Percentiles rank a stretch among this genome's conserved stretches.
Conservation (phyloP, 345 rosid species). For the Rhizophora mangle region DNA sequence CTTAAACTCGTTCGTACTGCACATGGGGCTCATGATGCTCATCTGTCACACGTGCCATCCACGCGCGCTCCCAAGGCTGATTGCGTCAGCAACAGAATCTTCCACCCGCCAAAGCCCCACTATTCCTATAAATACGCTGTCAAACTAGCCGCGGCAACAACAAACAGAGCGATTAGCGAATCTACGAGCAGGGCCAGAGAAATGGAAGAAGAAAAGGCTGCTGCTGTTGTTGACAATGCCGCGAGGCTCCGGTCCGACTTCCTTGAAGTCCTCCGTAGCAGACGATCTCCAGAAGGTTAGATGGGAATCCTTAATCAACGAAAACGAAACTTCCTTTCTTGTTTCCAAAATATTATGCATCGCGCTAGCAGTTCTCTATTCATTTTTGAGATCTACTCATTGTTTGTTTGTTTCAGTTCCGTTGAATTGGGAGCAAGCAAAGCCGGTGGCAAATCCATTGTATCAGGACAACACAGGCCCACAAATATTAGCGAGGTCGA, state of each 20-base stretch:
- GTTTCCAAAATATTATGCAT: too few species aligned
- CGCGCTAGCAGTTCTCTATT: neutral
- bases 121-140: constrained; percentile 4
- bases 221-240: neutral
- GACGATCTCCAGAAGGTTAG: constrained; percentile 51
- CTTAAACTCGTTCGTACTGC: too few species aligned
- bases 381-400: neutral
- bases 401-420: constrained; percentile 37
- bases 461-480: constrained; percentile 46
- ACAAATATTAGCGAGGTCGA: constrained; percentile 46
- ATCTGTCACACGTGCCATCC: neutral
- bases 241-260: constrained; percentile 52
- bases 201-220: constrained; percentile 20
- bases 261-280: constrained; percentile 44
- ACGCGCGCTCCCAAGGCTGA: constrained; percentile 8
- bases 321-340: neutral
- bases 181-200: neutral
- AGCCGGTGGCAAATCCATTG: constrained; percentile 54
- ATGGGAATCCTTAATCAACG: neutral
- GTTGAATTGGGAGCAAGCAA: constrained; percentile 43
- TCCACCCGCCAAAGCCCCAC: neutral
- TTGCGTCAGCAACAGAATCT: constrained; percentile 1
- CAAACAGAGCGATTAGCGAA: neutral
- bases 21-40: neutral
- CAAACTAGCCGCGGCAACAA: neutral